phyloP scores from a whole-genome alignment of 225 moss, liverwort and hornwort species.

The Thuidium tamariscinum region DNA sequence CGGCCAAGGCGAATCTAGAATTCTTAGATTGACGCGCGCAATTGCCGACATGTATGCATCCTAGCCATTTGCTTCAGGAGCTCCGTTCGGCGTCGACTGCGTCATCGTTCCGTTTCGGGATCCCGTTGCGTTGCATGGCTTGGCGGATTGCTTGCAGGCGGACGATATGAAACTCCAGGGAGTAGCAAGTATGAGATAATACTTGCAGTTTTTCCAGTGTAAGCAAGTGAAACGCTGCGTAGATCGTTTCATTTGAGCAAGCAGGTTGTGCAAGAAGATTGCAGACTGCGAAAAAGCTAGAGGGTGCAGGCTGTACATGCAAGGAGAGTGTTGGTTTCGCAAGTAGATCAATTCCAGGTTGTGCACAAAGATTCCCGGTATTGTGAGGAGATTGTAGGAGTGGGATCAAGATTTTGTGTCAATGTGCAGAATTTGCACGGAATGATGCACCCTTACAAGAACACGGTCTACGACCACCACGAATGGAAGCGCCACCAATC shows the following conservation, averaged over 20 bases:
- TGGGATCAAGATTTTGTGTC: not conserved
- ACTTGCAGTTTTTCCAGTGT: not conserved
- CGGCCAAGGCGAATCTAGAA: not conserved
- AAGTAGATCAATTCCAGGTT: not conserved
- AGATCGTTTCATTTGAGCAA: not conserved
- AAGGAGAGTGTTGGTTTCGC: not conserved
- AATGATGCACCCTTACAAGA: constrained; percentile 33
- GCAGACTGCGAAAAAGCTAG: too few species aligned
- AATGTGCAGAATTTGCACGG: not conserved
- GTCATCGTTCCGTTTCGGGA: too few species aligned
- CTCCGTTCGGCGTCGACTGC: not conserved
- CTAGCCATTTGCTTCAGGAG: not conserved
- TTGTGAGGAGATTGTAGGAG: not conserved
- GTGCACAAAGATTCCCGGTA: not conserved
- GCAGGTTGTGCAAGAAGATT: not conserved
- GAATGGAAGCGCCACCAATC: constrained; percentile 76
- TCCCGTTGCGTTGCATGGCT: not conserved
- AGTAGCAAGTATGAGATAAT: not conserved
- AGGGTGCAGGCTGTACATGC: too few species aligned
- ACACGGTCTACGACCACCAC: constrained; percentile 52
- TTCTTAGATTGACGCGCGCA: not conserved
- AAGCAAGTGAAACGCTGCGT: not conserved
- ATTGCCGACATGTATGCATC: not conserved
- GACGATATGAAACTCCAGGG: not conserved
- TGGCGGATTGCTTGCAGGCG: not conserved